Evolutionary conservation across 176 grass and related monocot species (phyloP), one percentile per base, ranked within the genome.

Genomic region (Oryza glumipatula): DNA sequence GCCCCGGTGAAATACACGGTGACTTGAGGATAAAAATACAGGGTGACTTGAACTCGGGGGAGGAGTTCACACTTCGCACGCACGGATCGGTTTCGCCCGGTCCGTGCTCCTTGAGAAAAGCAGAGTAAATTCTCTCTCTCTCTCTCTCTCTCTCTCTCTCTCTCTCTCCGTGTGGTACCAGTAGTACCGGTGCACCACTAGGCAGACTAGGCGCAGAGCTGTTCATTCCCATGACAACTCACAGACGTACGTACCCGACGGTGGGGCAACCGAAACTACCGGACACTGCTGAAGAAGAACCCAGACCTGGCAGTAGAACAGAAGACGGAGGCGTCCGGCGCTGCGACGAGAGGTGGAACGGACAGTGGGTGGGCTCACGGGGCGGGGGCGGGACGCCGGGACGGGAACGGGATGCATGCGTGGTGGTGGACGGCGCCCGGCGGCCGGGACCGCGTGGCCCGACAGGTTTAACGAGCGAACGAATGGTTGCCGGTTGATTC

Each of bases 381-480:
- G 54, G 3, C 9, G 32, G 22, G 56, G 54, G 3, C 9, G 32
- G 15, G 45, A 28, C 51, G 1, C 5, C 16, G 16, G 51, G 54
- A 58, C 46, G 46, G 26, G 26, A 26, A 26, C 26, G 1, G 47
- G 47, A 49, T 49, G 47, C 47, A 49, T 49, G 49, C 13, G 52
- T 58, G 52, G 52, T 21, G 17, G 52, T 21, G 52, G 52, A 14
- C 6, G 52, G 4, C 6, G 52, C 6, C 52, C 17, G 52, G 58
- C 9, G 7, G 43, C 2, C 58, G 56, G 56, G 56, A 61, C 56
- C 56, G 56, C 58, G 8, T 65, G 33, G 54, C 54, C 75, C 76
- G 61, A 80, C 76, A 46, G 14, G 48, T 23, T 26, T 30, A 76
- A 81, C 88, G 88, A 76, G 72, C 77, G 52, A 58, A n/a, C 54